Evolutionary conservation across 202 grass and related monocot species (phyloP).

Genomic region (Elaeis oleifera): DNA sequence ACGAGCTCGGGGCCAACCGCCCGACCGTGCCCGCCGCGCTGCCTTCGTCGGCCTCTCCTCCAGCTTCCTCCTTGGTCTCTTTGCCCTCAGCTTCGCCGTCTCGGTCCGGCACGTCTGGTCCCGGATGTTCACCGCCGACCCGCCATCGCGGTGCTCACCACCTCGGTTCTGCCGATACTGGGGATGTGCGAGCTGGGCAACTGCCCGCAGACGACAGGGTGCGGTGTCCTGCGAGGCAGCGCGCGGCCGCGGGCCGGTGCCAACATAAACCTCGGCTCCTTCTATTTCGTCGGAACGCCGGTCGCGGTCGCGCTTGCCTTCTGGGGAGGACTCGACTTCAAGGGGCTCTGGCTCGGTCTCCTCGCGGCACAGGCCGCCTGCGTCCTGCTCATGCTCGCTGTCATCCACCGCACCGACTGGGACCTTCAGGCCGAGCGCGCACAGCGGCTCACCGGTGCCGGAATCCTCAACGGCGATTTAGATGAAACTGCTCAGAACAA

Average conservation of each 20-base stretch:
- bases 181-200: conserved; percentile 82
- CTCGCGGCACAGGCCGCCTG: conserved; percentile 73
- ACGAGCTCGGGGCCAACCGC: conserved; percentile 67
- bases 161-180: conserved; percentile 66
- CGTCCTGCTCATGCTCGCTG: conserved; percentile 64
- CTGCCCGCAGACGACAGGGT: conserved; percentile 90
- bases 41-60: conserved; percentile 52
- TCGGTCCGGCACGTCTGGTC: conserved; percentile 61
- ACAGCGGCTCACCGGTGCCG: conserved; percentile 43
- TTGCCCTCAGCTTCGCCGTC: conserved; percentile 65
- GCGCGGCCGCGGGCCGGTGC: conserved; percentile 71
- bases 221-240: conserved; percentile 81
- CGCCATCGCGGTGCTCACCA: conserved; percentile 60
- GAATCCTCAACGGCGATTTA: conserved; percentile 10
- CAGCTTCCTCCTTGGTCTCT: conserved; percentile 50
- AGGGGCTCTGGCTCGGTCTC: conserved; percentile 76
- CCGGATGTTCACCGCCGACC: conserved; percentile 70
- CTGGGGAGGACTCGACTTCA: conserved; percentile 50
- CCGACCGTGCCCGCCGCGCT: conserved; percentile 51
- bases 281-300: conserved; percentile 72
- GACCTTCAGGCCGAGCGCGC: conserved; percentile 51
- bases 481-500: conserved; percentile 12
- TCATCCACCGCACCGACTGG: conserved; percentile 60
- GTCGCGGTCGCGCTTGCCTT: conserved; percentile 73
- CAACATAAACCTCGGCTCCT: conserved; percentile 77